Evolutionary conservation across 2,329 filamentous ascomycete species (phyloP).

Genomic region (Hymenoscyphus fructigenus): DNA sequence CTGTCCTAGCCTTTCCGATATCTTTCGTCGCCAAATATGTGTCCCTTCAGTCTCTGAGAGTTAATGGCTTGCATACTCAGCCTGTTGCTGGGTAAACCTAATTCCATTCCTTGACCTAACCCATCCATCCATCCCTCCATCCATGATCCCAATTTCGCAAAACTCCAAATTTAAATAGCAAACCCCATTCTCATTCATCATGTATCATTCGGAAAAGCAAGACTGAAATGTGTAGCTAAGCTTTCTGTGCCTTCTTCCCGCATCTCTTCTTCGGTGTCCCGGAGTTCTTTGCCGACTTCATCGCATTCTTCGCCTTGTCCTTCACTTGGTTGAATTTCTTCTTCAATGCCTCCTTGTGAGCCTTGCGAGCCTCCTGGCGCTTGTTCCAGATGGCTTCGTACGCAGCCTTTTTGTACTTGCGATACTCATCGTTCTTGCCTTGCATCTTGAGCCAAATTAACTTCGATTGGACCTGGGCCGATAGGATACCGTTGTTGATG

Average conservation of each 20-base stretch:
- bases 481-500: constrained; percentile 47
- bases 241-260: constrained; percentile 6
- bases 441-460: constrained; percentile 57
- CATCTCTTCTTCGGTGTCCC: constrained; percentile 8
- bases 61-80: background rate
- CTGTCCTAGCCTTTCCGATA: constrained; percentile 4
- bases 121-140: background rate
- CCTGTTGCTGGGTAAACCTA: constrained; percentile 7
- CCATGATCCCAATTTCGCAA: constrained; percentile 5
- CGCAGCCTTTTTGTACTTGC: constrained; percentile 50
- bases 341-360: background rate
- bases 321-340: constrained; percentile 13
- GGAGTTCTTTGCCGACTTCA: constrained; percentile 19
- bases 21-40: background rate
- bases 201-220: constrained; percentile 3
- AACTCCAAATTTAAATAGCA: constrained; percentile 15
- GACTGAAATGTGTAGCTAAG: background rate
- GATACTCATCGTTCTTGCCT: constrained; percentile 48
- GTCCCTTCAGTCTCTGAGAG: background rate
- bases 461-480: constrained; percentile 56
- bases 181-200: constrained; percentile 8
- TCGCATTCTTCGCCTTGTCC: constrained; percentile 8
- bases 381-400: constrained; percentile 29
- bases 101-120: constrained; percentile 2
- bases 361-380: constrained; percentile 15